Conservation (phyloP, 805 yeast species). For the Saturnispora serradocipensis region DNA sequence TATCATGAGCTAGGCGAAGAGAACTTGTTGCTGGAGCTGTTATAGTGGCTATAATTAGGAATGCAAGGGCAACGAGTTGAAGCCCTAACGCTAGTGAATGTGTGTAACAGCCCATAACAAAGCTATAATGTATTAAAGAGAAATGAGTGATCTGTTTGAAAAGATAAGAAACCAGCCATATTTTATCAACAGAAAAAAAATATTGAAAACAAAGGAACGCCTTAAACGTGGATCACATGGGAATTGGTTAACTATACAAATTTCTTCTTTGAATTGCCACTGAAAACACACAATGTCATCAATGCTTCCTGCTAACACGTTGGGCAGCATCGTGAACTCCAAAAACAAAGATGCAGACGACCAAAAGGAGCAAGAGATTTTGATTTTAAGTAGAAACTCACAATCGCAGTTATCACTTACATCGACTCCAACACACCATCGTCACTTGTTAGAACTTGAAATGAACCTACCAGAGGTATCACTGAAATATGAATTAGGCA, state of each 20-base stretch:
- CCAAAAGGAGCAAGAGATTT: constrained; percentile 14
- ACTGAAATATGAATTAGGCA: constrained; percentile 23
- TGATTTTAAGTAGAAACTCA: constrained; percentile 14
- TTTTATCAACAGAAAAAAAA: not conserved
- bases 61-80: constrained; percentile 48
- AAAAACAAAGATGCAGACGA: constrained; percentile 10
- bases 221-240: not conserved
- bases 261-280: not conserved
- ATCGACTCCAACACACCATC: not conserved
- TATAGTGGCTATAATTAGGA: constrained; percentile 50
- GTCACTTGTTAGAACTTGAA: not conserved
- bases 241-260: not conserved
- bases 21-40: constrained; percentile 49
- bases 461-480: constrained; percentile 19
- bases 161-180: not conserved
- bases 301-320: not conserved
- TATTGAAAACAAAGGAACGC: not conserved
- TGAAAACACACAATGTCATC: not conserved
- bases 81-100: constrained; percentile 32
- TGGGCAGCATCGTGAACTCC: not conserved
- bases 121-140: not conserved
- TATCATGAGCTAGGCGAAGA: constrained; percentile 42
- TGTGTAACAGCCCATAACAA: constrained; percentile 14
- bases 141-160: not conserved
- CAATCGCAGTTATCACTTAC: constrained; percentile 11